phyloP scores from a whole-genome alignment of 2,329 filamentous ascomycete species.

The Colletotrichum echinochloae region DNA sequence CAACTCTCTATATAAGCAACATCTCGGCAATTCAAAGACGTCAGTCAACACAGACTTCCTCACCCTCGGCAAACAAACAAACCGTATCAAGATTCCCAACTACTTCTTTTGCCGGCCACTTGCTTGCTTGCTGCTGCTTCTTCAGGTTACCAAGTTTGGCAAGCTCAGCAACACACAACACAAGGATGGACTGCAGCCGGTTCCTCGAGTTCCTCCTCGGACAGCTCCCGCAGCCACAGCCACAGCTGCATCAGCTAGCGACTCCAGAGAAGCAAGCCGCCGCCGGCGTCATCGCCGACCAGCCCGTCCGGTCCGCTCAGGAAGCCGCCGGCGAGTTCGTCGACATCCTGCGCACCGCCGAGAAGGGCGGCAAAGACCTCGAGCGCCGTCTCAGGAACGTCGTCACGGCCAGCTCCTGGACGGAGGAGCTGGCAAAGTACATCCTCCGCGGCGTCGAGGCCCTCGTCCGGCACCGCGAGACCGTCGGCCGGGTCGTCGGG shows the following conservation, averaged over 20 bases:
- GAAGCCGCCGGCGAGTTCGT: slow-evolving; percentile 28
- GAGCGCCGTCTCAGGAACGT: slow-evolving; percentile 18
- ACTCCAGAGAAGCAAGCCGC: background rate
- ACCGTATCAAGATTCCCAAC: background rate
- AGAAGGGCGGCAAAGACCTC: slow-evolving; percentile 21
- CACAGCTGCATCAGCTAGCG: background rate
- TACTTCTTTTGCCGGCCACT: too few species aligned
- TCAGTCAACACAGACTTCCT: background rate
- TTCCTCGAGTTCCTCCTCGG: background rate
- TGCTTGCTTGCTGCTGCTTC: too few species aligned
- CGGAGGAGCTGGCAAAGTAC: slow-evolving; percentile 29
- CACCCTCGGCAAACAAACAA: background rate
- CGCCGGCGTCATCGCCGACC: background rate
- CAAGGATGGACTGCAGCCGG: background rate
- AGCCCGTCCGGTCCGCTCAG: slow-evolving; percentile 6
- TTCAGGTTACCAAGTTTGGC: background rate
- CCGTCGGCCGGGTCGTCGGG: slow-evolving; percentile 23
- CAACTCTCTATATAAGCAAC: background rate
- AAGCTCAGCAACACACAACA: background rate
- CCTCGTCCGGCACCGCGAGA: slow-evolving; percentile 28
- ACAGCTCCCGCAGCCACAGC: background rate
- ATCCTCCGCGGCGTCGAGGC: slow-evolving; percentile 28
- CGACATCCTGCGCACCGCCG: slow-evolving; percentile 21
- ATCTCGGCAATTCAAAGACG: background rate
- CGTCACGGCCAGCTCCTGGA: slow-evolving; percentile 29